These are phyloP conservation scores for Coemansia sp. DNA, from an alignment of 192 early-diverging fungal genomes.

Conservation along the genomic window DNA sequence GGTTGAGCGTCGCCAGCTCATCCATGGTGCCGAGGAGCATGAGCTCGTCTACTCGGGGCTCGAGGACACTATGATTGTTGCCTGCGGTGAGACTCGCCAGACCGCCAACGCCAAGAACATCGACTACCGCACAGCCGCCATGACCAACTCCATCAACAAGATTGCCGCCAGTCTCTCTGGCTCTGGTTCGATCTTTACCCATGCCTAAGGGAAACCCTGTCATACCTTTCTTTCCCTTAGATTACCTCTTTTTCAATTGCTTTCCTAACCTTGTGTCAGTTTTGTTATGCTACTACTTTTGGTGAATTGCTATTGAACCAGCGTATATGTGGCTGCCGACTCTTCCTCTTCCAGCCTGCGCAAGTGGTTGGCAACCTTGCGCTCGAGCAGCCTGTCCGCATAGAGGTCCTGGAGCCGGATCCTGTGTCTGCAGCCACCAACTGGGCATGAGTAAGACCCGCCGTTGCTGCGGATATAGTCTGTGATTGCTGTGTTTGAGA, in stretches of 20 bases:
- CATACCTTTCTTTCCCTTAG: too few species aligned
- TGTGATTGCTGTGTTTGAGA: conserved; percentile 50
- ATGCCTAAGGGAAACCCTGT: conserved; percentile 9
- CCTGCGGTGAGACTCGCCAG: conserved; percentile 70
- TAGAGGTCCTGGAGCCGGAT: conserved; percentile 32
- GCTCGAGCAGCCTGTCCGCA: conserved; percentile 52
- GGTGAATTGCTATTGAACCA: conserved; percentile 26
- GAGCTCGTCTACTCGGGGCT: conserved; percentile 84
- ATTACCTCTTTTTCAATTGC: conserved; percentile 8
- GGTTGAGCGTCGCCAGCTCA: conserved; percentile 70
- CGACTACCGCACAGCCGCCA: conserved; percentile 77
- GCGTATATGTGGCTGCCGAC: conserved; percentile 30
- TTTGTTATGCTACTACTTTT: too few species aligned
- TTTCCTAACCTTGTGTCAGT: too few species aligned
- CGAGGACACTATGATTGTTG: conserved; percentile 84
- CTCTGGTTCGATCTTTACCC: conserved; percentile 75
- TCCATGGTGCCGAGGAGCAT: conserved; percentile 81
- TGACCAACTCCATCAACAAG: conserved; percentile 80
- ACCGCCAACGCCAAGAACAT: conserved; percentile 66
- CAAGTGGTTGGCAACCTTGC: conserved; percentile 51
- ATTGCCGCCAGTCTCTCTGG: conserved; percentile 72
- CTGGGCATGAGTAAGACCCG: conserved; percentile 24
- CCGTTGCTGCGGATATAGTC: conserved; percentile 22
- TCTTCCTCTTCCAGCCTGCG: conserved; percentile 36
- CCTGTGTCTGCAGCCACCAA: conserved; percentile 46